These are phyloP conservation scores for Termitomyces heimii DNA, from an alignment of 768 basidiomycete species.

Conservation along the genomic window DNA sequence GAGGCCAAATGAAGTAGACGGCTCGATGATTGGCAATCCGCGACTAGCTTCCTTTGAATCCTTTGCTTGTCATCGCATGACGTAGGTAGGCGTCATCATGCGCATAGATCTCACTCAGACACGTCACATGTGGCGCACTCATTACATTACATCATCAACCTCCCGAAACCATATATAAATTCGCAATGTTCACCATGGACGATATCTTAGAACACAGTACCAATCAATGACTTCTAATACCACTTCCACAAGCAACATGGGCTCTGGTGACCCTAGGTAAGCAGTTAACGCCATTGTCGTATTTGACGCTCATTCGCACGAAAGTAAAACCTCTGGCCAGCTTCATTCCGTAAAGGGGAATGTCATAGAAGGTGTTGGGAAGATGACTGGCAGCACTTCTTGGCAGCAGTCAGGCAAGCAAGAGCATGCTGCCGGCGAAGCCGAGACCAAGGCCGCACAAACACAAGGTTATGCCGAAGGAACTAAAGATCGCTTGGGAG, in stretches of 20 bases:
- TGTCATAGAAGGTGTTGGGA: slow-evolving; percentile 31
- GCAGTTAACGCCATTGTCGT: background rate
- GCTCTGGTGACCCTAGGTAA: slow-evolving; percentile 9
- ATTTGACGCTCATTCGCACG: no score
- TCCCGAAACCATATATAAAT: background rate
- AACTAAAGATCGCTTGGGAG: slow-evolving; percentile 33
- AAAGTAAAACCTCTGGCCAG: slow-evolving; percentile 35
- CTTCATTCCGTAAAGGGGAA: slow-evolving; percentile 37
- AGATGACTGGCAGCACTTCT: slow-evolving; percentile 34
- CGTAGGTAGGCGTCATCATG: background rate
- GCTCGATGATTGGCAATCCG: no score
- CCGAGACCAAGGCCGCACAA: slow-evolving; percentile 40
- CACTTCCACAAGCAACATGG: background rate
- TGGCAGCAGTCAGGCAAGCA: slow-evolving; percentile 43
- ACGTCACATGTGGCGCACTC: background rate
- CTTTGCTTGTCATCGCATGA: background rate
- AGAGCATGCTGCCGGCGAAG: slow-evolving; percentile 45
- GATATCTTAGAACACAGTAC: no score
- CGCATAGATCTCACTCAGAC: background rate
- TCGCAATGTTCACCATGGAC: background rate
- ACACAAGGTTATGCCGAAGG: slow-evolving; percentile 46
- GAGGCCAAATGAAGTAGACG: no score
- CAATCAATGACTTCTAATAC: background rate
- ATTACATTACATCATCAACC: background rate
- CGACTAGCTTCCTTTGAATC: no score